A percentile compares a stretch with the other conserved stretches of the same genome.
phyloP scores from a whole-genome alignment of 768 basidiomycete species.

The Mycena metata region DNA sequence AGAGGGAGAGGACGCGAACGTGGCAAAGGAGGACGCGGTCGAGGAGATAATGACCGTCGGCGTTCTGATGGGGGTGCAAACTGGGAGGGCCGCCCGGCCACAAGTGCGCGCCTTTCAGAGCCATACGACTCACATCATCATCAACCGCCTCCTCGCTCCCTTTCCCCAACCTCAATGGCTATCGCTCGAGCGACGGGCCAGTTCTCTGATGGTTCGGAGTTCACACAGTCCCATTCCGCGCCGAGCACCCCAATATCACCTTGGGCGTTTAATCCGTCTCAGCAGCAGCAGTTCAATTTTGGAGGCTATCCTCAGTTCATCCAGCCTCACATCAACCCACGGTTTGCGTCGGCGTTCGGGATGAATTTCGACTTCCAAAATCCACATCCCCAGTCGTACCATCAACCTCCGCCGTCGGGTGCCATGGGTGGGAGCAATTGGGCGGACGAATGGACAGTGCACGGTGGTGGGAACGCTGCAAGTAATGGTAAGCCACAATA shows the following conservation, averaged over 20 bases:
- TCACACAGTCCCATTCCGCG: slow-evolving; percentile 35
- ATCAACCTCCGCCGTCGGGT: slow-evolving; percentile 18
- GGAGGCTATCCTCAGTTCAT: slow-evolving; percentile 51
- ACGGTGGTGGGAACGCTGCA: slow-evolving; percentile 39
- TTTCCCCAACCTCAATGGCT: slow-evolving; percentile 62
- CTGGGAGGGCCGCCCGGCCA: slow-evolving; percentile 26
- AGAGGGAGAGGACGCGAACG: slow-evolving; percentile 50
- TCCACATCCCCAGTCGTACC: slow-evolving; percentile 38
- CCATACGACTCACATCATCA: slow-evolving; percentile 45
- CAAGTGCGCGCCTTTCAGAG: slow-evolving; percentile 33
- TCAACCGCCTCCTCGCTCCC: slow-evolving; percentile 40
- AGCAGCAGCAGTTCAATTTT: slow-evolving; percentile 41
- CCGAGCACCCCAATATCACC: slow-evolving; percentile 32
- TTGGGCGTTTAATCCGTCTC: slow-evolving; percentile 36
- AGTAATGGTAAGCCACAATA: slow-evolving; percentile 32
- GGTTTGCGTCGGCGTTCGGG: slow-evolving; percentile 78
- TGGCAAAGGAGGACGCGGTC: slow-evolving; percentile 40
- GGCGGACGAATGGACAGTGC: slow-evolving; percentile 57
- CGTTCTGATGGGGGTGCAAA: slow-evolving; percentile 26
- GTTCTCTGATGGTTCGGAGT: slow-evolving; percentile 42
- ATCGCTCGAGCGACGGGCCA: slow-evolving; percentile 63
- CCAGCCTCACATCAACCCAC: slow-evolving; percentile 90
- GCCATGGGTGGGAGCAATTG: slow-evolving; percentile 44
- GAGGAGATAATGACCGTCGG: slow-evolving; percentile 34
- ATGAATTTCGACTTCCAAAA: slow-evolving; percentile 53